Percentiles rank a stretch among this genome's conserved stretches.
Conservation (phyloP, 106 monocot species). For the Ottelia alismoides region DNA sequence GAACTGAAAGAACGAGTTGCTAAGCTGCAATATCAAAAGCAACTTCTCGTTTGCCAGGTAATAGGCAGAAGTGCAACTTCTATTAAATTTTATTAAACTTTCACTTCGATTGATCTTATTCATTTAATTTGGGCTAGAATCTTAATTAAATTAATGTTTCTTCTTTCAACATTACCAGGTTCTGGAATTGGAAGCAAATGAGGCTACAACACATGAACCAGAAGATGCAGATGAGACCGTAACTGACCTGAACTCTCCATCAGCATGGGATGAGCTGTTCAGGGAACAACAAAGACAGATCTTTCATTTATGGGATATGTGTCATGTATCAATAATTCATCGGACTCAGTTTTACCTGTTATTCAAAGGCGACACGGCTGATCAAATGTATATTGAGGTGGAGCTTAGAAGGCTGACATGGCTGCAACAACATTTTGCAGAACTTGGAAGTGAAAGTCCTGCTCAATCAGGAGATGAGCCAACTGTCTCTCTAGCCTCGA, state of each 20-base stretch:
- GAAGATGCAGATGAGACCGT: conserved; percentile 24
- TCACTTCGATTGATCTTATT: no score
- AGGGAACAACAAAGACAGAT: conserved; percentile 72
- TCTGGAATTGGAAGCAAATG: conserved; percentile 86
- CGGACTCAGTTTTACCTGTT: conserved; percentile 86
- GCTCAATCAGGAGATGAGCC: conserved; percentile 50
- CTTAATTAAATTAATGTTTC: not conserved
- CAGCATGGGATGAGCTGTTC: conserved; percentile 44
- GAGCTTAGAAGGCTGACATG: conserved; percentile 78
- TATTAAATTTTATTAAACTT: no score
- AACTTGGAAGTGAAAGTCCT: conserved; percentile 45
- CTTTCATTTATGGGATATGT: conserved; percentile 76
- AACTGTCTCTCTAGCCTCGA: conserved; percentile 45
- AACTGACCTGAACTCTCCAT: conserved; percentile 35
- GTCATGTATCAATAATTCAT: conserved; percentile 87
- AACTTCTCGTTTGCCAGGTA: conserved; percentile 93
- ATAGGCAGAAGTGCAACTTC: no score
- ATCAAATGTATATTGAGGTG: conserved; percentile 95
- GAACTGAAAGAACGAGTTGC: conserved; percentile 91
- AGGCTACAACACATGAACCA: conserved; percentile 16
- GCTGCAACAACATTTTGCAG: conserved; percentile 64
- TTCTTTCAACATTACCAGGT: conserved; percentile 35
- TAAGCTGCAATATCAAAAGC: conserved; percentile 96
- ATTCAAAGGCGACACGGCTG: conserved; percentile 80
- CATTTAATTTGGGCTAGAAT: no score